phyloP scores from a whole-genome alignment of 345 rosid species.

The Ceriops tagal region DNA sequence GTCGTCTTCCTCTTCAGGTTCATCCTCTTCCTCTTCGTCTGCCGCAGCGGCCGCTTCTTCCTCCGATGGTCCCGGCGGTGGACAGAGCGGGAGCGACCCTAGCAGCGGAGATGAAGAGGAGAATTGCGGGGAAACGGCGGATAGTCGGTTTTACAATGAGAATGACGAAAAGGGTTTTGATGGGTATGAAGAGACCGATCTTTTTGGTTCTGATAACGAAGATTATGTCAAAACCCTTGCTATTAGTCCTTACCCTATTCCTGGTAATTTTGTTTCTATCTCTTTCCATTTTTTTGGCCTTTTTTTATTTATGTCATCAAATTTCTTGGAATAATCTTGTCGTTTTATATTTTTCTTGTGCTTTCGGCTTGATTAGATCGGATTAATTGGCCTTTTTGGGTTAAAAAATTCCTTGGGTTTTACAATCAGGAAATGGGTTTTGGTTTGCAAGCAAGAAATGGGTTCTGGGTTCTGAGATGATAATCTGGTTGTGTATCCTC shows the following conservation, averaged over 20 bases:
- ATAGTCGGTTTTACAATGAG: slow-evolving; percentile 12
- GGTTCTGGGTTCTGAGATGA: too few species aligned
- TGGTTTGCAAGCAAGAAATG: too few species aligned
- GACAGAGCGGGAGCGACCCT: slow-evolving; percentile 27
- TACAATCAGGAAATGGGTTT: too few species aligned
- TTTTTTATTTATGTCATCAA: not conserved
- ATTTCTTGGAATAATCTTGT: not conserved
- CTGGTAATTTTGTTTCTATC: slow-evolving; percentile 40
- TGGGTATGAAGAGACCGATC: slow-evolving; percentile 47
- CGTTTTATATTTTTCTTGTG: not conserved
- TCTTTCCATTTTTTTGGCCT: not conserved
- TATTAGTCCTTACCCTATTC: slow-evolving; percentile 58
- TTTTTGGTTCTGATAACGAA: slow-evolving; percentile 89
- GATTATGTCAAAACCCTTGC: slow-evolving; percentile 79
- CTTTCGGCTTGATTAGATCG: too few species aligned
- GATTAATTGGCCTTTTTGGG: too few species aligned
- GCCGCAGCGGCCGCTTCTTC: slow-evolving; percentile 5
- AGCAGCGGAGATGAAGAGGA: slow-evolving; percentile 42
- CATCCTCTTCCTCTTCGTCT: slow-evolving; percentile 22
- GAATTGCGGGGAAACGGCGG: slow-evolving; percentile 46
- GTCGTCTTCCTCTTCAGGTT: slow-evolving; percentile 41
- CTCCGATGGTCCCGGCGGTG: slow-evolving; percentile 6
- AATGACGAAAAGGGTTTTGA: slow-evolving; percentile 15
- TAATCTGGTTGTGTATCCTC: too few species aligned
- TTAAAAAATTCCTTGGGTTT: too few species aligned